Base-by-base conservation (phyloP, 2,329 filamentous ascomycete genomes). In the Plenodomus tracheiphilus region DNA sequence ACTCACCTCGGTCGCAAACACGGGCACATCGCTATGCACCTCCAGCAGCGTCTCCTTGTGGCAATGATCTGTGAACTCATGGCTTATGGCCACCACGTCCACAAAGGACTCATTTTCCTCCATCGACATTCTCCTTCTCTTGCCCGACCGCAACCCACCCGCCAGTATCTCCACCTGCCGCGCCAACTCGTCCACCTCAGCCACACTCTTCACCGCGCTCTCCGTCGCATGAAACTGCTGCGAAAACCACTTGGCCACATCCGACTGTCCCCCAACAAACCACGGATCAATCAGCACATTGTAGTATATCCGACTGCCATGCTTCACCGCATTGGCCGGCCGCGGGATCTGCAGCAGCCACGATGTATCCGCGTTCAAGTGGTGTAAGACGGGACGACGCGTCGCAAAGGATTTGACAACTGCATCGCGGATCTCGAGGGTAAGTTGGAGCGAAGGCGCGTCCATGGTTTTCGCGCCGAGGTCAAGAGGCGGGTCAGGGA, bases 41-140 rank as follows among this genome's bases (percentile, higher is more conserved):
- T 85, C 78, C 37, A 79, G 65, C 20, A 88, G 71, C 13, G 85
- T 88, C 2, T 80, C 76, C 51, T 80, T 75, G 60, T 88, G 84
- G 66, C 84, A 87, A 62, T 87, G 85, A 61, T 88, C 85, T 1
- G 85, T 87, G 57, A 87, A 88, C 64, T 87, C 85, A 62, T 88
- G 85, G 15, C 78, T 82, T 25, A 87, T 75, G 21, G 77, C 75
- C 2, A 87, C 82, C 2, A 73, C 79, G 62, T 88, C 85, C 22
- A 87, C 79, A 38, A 76, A 74, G 32, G 61, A 64, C 46, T 62
- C 57, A n/a, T 51, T 46, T 1, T 67, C 61, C 0, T 47, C 56
- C 1, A 30, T 49, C 4, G 42, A 50, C 3, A 60, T 46, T n/a
- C 49, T 54, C 10, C 36, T 46, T 21, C 41, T 51, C 42, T 46